These are phyloP conservation scores for Tuber brumale DNA, from an alignment of 495 filamentous ascomycete genomes.

Conservation along the genomic window DNA sequence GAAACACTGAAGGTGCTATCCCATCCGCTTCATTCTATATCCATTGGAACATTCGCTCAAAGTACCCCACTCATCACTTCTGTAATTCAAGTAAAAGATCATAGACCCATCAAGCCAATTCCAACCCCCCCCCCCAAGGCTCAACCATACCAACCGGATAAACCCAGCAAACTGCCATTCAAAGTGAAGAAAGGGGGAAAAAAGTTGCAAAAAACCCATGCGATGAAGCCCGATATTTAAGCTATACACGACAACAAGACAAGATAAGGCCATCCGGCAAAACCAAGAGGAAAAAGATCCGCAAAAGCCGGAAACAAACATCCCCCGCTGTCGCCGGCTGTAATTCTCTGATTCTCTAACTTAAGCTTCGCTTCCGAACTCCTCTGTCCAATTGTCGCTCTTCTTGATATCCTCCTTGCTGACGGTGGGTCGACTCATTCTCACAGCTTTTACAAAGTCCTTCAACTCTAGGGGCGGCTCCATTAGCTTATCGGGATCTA, in stretches of 20 bases:
- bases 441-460: conserved; percentile 92
- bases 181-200: not conserved
- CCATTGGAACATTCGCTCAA: not conserved
- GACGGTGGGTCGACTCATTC: conserved; percentile 79
- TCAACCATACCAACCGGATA: not conserved
- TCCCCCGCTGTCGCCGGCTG: not conserved
- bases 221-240: not conserved
- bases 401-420: conserved; percentile 71
- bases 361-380: conserved; percentile 89
- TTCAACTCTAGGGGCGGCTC: conserved; percentile 82
- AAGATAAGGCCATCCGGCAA: not conserved
- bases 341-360: not conserved
- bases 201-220: not conserved
- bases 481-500: conserved; percentile 72
- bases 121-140: not conserved
- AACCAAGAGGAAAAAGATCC: not conserved
- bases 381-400: conserved; percentile 89
- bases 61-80: not conserved
- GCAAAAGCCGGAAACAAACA: not conserved
- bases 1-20: not conserved
- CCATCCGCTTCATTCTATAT: not conserved
- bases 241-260: not conserved
- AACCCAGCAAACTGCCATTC: not conserved
- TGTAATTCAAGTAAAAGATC: not conserved
- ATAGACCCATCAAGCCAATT: not conserved